Percentiles rank a stretch among this genome's conserved stretches.
Conservation (phyloP, 2,329 filamentous ascomycete species). For the Rosellinia necatrix region DNA sequence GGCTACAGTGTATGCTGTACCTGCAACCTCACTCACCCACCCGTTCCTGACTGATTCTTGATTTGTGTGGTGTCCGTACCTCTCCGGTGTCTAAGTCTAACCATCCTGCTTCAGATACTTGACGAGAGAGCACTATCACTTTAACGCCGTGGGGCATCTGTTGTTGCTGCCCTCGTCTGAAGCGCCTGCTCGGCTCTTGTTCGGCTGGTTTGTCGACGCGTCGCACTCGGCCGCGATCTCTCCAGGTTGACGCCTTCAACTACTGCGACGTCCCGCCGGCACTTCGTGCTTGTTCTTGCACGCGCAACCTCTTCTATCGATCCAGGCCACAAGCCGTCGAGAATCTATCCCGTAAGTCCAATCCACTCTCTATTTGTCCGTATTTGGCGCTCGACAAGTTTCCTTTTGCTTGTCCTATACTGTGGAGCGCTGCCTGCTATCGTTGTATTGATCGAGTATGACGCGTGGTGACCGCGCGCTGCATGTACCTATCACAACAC, state of each 20-base stretch:
- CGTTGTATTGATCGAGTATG: conserved; percentile 4
- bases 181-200: background rate
- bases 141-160: conserved; percentile 15
- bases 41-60: conserved; percentile 13
- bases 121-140: conserved; percentile 12
- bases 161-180: background rate
- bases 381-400: background rate
- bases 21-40: conserved; percentile 17
- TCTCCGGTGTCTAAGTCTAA: conserved; percentile 20
- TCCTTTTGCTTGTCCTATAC: too few relatives aligned
- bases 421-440: too few relatives aligned
- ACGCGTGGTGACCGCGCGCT: conserved; percentile 26
- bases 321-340: background rate
- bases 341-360: conserved; percentile 18
- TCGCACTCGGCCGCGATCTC: conserved; percentile 1
- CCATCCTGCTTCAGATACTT: conserved; percentile 21
- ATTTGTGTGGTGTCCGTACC: conserved; percentile 6
- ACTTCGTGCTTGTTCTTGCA: conserved; percentile 5
- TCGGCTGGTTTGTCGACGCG: conserved; percentile 16
- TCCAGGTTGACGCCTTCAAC: conserved; percentile 6
- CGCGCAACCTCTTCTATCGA: background rate
- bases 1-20: conserved; percentile 21
- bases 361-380: background rate
- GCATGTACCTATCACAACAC: conserved; percentile 24
- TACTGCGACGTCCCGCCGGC: conserved; percentile 1